phyloP scores from a whole-genome alignment of 2,329 filamentous ascomycete genomes.

The Ceratocystis albifundus region DNA sequence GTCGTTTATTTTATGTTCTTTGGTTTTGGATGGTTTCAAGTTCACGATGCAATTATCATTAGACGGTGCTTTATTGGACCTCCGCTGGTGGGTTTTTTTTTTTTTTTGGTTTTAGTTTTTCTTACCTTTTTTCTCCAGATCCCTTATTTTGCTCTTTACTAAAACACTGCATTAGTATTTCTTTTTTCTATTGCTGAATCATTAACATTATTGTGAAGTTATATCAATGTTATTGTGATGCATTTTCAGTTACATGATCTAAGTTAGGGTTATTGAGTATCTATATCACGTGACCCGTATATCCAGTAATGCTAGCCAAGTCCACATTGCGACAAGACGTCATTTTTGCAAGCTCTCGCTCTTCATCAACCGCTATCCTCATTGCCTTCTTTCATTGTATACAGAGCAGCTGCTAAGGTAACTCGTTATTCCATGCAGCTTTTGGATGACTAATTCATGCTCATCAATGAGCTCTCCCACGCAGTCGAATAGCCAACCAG shows the following conservation, averaged over 20 bases:
- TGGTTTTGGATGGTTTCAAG: neutral
- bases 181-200: neutral
- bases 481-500: neutral
- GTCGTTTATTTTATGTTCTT: neutral
- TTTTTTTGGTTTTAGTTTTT: neutral
- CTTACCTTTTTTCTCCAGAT: neutral
- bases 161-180: neutral
- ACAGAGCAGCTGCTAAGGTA: neutral
- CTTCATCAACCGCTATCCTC: neutral
- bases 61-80: neutral
- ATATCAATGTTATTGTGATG: no score
- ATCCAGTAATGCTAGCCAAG: neutral
- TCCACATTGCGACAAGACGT: neutral
- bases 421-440: neutral
- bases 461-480: neutral
- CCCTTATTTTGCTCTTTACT: neutral
- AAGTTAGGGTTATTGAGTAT: neutral
- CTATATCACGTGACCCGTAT: neutral
- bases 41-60: neutral
- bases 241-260: neutral
- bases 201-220: no score
- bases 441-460: neutral
- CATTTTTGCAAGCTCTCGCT: neutral
- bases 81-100: neutral
- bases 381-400: neutral